phyloP scores from a whole-genome alignment of 805 yeast genomes.

The Wickerhamomyces ciferrii region DNA sequence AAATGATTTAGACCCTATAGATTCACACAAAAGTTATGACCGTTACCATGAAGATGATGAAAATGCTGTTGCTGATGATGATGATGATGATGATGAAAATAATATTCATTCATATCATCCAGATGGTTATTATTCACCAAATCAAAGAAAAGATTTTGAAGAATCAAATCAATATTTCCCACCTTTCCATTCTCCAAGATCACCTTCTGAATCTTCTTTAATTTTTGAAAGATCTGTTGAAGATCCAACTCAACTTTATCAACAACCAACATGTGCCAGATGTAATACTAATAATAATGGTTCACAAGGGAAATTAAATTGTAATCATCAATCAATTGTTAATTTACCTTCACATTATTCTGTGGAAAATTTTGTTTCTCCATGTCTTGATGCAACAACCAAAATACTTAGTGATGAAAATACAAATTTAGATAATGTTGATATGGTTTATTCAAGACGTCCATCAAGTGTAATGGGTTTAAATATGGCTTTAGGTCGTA shows the following conservation, averaged over 20 bases:
- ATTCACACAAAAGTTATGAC: background rate
- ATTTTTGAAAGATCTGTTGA: constrained; percentile 68
- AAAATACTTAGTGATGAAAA: constrained; percentile 51
- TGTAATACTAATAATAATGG: constrained; percentile 15
- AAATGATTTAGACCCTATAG: background rate
- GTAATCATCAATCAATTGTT: constrained; percentile 24
- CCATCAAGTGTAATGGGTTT: constrained; percentile 49
- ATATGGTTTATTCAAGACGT: constrained; percentile 61
- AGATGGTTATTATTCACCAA: background rate
- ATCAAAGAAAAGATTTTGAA: background rate
- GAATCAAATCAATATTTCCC: background rate
- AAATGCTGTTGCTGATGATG: background rate
- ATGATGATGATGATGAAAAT: background rate
- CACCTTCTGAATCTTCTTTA: constrained; percentile 29
- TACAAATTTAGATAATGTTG: constrained; percentile 63
- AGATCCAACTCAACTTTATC: constrained; percentile 36
- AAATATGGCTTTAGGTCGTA: constrained; percentile 32
- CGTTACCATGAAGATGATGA: background rate
- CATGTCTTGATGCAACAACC: constrained; percentile 76
- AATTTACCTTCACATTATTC: constrained; percentile 34
- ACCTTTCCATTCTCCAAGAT: constrained; percentile 1
- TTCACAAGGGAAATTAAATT: constrained; percentile 13
- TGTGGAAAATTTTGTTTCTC: constrained; percentile 68
- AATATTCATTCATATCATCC: background rate
- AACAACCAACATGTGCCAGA: constrained; percentile 21